phyloP scores from a whole-genome alignment of 2,329 filamentous ascomycete genomes.

The Hymenoscyphus scutula region DNA sequence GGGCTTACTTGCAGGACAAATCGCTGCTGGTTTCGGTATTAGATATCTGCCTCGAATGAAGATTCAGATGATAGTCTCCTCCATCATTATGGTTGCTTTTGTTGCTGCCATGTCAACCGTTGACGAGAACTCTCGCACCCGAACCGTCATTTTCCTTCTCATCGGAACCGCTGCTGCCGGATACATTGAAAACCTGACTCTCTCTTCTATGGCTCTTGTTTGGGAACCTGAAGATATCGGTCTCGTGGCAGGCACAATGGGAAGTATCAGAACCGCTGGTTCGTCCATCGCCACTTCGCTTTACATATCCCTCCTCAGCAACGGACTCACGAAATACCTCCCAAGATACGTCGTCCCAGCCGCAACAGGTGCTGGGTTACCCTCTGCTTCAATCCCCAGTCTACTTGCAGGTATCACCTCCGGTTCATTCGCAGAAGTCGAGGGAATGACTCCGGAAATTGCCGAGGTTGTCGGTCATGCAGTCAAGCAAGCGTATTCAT shows the following conservation, averaged over 20 bases:
- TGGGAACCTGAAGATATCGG: constrained; percentile 48
- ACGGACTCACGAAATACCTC: constrained; percentile 38
- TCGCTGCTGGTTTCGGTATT: constrained; percentile 16
- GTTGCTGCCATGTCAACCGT: constrained; percentile 15
- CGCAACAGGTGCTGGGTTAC: constrained; percentile 39
- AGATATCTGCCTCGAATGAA: constrained; percentile 17
- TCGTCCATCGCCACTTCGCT: constrained; percentile 40
- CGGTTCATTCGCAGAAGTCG: constrained; percentile 37
- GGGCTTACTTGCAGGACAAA: constrained; percentile 15
- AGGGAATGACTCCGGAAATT: constrained; percentile 39
- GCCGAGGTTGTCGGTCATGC: constrained; percentile 39
- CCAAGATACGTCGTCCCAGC: constrained; percentile 38
- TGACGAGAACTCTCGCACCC: constrained; percentile 9
- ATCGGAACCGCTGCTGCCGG: constrained; percentile 38
- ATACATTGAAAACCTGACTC: constrained; percentile 42
- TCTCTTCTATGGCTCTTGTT: constrained; percentile 45
- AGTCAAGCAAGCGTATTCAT: constrained; percentile 20
- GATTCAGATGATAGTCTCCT: constrained; percentile 18
- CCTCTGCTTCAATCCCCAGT: constrained; percentile 33
- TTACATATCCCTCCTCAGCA: constrained; percentile 40
- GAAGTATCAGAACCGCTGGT: constrained; percentile 45
- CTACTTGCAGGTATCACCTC: constrained; percentile 38
- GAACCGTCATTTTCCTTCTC: constrained; percentile 37
- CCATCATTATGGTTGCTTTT: constrained; percentile 20
- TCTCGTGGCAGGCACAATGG: constrained; percentile 44